Percentiles rank a stretch among this genome's conserved stretches.
phyloP scores from a whole-genome alignment of 2,329 filamentous ascomycete genomes.

The Diaporthe aspalathi region DNA sequence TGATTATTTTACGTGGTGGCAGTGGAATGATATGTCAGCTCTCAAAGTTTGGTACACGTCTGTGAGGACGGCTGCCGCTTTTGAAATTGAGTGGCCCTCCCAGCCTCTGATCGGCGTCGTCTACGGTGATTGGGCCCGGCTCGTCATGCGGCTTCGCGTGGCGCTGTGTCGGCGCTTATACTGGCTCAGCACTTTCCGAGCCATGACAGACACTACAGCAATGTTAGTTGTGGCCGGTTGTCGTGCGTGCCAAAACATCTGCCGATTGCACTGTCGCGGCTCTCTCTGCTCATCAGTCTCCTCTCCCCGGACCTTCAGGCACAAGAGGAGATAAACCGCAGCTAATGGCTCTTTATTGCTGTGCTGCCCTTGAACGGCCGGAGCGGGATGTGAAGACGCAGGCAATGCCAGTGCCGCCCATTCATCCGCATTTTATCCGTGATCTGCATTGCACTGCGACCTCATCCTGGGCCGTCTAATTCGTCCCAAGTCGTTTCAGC shows the following conservation, averaged over 20 bases:
- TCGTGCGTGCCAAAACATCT: background rate
- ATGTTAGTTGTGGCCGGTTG: conserved; percentile 1
- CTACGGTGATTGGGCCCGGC: conserved; percentile 18
- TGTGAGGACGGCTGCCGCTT: background rate
- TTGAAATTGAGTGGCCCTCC: conserved; percentile 8
- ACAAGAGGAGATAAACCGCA: background rate
- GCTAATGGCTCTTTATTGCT: no score
- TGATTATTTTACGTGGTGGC: background rate
- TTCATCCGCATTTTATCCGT: conserved; percentile 16
- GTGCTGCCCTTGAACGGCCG: background rate
- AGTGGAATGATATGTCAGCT: background rate
- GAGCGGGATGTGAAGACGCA: background rate
- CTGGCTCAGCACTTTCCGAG: background rate
- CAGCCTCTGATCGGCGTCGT: background rate
- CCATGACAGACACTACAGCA: background rate
- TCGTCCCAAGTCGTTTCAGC: conserved; percentile 32
- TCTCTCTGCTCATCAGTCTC: background rate
- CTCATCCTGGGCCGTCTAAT: background rate
- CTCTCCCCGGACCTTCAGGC: background rate
- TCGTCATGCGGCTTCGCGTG: conserved; percentile 25
- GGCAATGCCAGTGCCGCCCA: background rate
- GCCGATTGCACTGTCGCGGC: background rate
- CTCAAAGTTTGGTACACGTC: background rate
- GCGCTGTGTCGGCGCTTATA: conserved; percentile 28
- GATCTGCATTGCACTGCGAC: conserved; percentile 4